phyloP scores from a whole-genome alignment of 768 basidiomycete species.

The Galerina marginata region DNA sequence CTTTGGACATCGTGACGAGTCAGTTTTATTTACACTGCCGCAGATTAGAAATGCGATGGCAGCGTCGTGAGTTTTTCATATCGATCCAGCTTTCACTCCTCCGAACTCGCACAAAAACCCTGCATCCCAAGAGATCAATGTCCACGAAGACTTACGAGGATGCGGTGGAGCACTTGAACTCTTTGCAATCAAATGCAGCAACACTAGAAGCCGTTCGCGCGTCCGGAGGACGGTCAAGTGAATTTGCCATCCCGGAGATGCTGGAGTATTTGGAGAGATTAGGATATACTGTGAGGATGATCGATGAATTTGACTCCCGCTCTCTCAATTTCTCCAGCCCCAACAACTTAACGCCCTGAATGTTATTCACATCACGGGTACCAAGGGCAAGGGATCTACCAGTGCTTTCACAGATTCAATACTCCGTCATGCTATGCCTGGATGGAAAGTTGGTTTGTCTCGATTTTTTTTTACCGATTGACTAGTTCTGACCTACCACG shows the following conservation, averaged over 20 bases:
- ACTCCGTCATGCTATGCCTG: conserved; percentile 72
- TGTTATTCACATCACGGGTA: conserved; percentile 95
- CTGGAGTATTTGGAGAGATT: conserved; percentile 86
- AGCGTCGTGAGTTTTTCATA: conserved; percentile 25
- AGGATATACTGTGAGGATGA: conserved; percentile 75
- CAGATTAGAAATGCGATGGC: conserved; percentile 31
- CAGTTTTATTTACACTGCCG: conserved; percentile 6
- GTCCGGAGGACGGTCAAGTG: conserved; percentile 62
- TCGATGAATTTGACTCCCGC: background rate
- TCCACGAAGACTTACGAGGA: conserved; percentile 71
- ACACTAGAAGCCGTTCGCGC: conserved; percentile 83
- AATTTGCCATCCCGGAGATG: conserved; percentile 86
- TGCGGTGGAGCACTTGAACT: conserved; percentile 75
- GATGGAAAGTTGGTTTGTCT: conserved; percentile 79
- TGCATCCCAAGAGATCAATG: conserved; percentile 45
- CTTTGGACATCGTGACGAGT: conserved; percentile 1
- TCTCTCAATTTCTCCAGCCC: conserved; percentile 53
- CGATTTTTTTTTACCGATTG: background rate
- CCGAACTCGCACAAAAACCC: conserved; percentile 11
- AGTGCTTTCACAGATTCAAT: conserved; percentile 92
- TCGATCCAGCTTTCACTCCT: conserved; percentile 30
- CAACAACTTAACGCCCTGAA: conserved; percentile 86
- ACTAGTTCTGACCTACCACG: background rate
- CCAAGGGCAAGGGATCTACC: conserved; percentile 98
- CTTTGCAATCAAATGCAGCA: conserved; percentile 93